phyloP scores from a whole-genome alignment of 345 rosid species.

The Moringa oleifera region DNA sequence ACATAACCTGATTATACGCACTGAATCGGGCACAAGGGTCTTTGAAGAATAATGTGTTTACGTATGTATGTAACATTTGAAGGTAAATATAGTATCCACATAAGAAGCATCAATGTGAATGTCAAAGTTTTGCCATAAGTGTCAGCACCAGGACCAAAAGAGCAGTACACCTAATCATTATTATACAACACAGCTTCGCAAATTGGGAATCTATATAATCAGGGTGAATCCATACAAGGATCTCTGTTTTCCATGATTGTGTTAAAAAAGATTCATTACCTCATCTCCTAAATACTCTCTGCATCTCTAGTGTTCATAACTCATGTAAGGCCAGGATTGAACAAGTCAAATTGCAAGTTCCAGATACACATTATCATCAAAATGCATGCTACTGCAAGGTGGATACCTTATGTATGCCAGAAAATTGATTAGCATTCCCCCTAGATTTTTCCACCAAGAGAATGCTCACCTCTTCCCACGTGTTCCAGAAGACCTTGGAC shows the following conservation, averaged over 20 bases:
- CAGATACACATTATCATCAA: conserved; percentile 5
- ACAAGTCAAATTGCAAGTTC: conserved; percentile 13
- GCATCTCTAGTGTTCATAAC: conserved; percentile 14
- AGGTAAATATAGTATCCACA: too few species aligned
- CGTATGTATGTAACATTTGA: too few species aligned
- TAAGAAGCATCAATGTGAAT: too few species aligned
- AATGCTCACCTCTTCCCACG: conserved; percentile 60
- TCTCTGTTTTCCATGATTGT: background rate
- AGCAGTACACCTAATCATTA: conserved; percentile 2
- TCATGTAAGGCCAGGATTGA: background rate
- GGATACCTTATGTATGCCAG: background rate
- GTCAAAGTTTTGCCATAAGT: too few species aligned
- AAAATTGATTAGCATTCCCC: conserved; percentile 11
- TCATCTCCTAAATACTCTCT: conserved; percentile 3
- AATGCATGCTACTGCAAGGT: conserved; percentile 6
- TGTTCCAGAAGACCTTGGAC: conserved; percentile 55
- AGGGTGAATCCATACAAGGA: conserved; percentile 2
- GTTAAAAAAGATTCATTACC: background rate
- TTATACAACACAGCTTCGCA: conserved; percentile 16
- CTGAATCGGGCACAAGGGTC: too few species aligned
- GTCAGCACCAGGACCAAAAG: conserved; percentile 3
- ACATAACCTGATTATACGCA: too few species aligned
- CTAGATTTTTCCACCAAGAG: conserved; percentile 6
- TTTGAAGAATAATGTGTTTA: too few species aligned
- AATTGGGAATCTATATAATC: conserved; percentile 8